phyloP scores from a whole-genome alignment of 2,329 filamentous ascomycete genomes.

The Septoria linicola region DNA sequence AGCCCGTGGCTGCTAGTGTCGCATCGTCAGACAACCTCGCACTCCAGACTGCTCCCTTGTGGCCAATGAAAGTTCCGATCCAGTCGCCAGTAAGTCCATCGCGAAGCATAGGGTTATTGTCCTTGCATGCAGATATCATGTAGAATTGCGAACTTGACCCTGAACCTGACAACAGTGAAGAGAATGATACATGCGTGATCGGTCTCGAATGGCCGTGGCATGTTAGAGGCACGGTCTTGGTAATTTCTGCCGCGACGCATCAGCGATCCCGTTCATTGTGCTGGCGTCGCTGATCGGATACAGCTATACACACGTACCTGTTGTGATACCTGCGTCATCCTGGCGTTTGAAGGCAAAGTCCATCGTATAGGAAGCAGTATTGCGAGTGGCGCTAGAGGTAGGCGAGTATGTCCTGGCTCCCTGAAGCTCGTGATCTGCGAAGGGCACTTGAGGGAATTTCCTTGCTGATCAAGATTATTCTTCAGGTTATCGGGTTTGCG shows the following conservation, averaged over 20 bases:
- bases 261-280: background rate
- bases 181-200: slow-evolving; percentile 89
- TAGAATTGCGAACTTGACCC: slow-evolving; percentile 60
- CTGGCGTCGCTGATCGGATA: background rate
- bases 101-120: slow-evolving; percentile 97
- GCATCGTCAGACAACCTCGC: slow-evolving; percentile 86
- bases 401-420: background rate
- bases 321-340: slow-evolving; percentile 34
- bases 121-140: slow-evolving; percentile 77
- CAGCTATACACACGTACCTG: slow-evolving; percentile 26
- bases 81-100: slow-evolving; percentile 95
- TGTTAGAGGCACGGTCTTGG: slow-evolving; percentile 77
- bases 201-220: slow-evolving; percentile 93
- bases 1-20: slow-evolving; percentile 83
- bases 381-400: background rate
- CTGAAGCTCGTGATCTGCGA: background rate
- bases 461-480: background rate
- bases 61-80: slow-evolving; percentile 97
- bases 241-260: slow-evolving; percentile 35
- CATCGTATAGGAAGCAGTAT: slow-evolving; percentile 22
- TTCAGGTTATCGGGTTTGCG: slow-evolving; percentile 2
- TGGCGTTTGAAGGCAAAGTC: slow-evolving; percentile 39
- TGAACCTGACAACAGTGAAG: slow-evolving; percentile 59
- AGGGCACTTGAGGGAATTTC: background rate
- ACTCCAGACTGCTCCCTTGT: slow-evolving; percentile 98